Evolutionary conservation across 2,329 filamentous ascomycete species (phyloP), one percentile per base, ranked within the genome.

Genomic region (Coniochaeta ligniaria): DNA sequence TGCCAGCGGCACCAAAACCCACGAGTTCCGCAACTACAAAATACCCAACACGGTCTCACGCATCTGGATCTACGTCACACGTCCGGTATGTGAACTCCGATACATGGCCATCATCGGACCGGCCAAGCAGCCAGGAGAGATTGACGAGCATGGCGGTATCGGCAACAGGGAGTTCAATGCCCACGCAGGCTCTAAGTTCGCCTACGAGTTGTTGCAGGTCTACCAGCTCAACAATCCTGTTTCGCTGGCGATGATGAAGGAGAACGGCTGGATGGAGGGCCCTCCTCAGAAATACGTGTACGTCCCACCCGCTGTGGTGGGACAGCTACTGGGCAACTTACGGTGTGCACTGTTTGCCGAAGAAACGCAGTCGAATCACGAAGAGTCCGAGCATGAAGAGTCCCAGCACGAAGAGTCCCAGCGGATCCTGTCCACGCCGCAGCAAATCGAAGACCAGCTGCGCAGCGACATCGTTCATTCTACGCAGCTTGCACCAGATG

Each of bases 211-310:
- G 52, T 64, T 77, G 24, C 77, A 87, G 65, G 75, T 89, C 0
- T 89, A 87, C 66, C 78, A 85, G 69, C 76, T 89, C 28, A 86
- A 87, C 66, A 80, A 88, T 67, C 81, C 85, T 0, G 74, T 85
- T 1, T 72, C 78, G 0, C 72, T 83, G 1, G 72, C 75, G 0
- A 74, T 79, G 59, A 82, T 88, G 75, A 78, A 76, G 52, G 73
- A 76, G 47, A 80, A 82, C 43, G 84, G 82, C 0, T 85, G 84
- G 81, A 68, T 86, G 0, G 73, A 76, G 6, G 72, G 74, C 1
- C 71, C 77, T 1, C 78, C 85, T n/a, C 73, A 76, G 28, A 80
- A 78, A 57, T 86, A 81, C 62, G 71, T 72, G 2, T 85, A 81
- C 64, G 70, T 88, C 0, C 81, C 80, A 1, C 85, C 84, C 1